A percentile compares a stretch with the other conserved stretches of the same genome.
phyloP scores from a whole-genome alignment of 108 stramenopile genomes.

The Aureococcus anophagefferens region DNA sequence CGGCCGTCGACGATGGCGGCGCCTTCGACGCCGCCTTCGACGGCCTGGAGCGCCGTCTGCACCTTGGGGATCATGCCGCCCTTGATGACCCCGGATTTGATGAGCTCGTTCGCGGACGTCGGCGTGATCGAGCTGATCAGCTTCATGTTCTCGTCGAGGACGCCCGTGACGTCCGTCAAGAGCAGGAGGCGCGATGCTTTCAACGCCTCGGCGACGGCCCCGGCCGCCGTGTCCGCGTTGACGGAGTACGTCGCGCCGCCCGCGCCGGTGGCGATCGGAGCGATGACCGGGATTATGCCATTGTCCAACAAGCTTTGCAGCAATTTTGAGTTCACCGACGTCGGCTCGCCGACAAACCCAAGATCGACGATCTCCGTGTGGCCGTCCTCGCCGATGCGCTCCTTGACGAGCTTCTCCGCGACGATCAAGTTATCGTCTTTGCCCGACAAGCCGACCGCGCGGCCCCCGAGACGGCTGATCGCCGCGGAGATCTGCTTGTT shows the following conservation, averaged over 20 bases:
- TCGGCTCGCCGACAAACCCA: slow-evolving; percentile 81
- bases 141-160: slow-evolving; percentile 77
- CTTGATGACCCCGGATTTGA: slow-evolving; percentile 80
- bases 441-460: slow-evolving; percentile 75
- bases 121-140: slow-evolving; percentile 56
- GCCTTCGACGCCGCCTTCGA: background rate
- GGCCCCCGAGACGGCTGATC: slow-evolving; percentile 68
- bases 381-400: slow-evolving; percentile 47
- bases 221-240: slow-evolving; percentile 96
- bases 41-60: slow-evolving; percentile 26
- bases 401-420: slow-evolving; percentile 45
- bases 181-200: slow-evolving; percentile 74
- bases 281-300: slow-evolving; percentile 82
- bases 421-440: slow-evolving; percentile 59
- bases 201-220: slow-evolving; percentile 78
- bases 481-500: slow-evolving; percentile 78
- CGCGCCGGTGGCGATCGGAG: slow-evolving; percentile 80
- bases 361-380: slow-evolving; percentile 40
- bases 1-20: background rate
- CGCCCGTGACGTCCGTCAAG: slow-evolving; percentile 91
- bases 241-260: slow-evolving; percentile 62
- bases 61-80: slow-evolving; percentile 96
- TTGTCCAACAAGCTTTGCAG: slow-evolving; percentile 58
- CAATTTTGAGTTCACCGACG: slow-evolving; percentile 63
- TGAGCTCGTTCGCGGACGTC: slow-evolving; percentile 60